A percentile compares a stretch with the other conserved stretches of the same genome.
Evolutionary conservation across 176 grass and related monocot genomes (phyloP).

Genomic region (Triticum monococcum): DNA sequence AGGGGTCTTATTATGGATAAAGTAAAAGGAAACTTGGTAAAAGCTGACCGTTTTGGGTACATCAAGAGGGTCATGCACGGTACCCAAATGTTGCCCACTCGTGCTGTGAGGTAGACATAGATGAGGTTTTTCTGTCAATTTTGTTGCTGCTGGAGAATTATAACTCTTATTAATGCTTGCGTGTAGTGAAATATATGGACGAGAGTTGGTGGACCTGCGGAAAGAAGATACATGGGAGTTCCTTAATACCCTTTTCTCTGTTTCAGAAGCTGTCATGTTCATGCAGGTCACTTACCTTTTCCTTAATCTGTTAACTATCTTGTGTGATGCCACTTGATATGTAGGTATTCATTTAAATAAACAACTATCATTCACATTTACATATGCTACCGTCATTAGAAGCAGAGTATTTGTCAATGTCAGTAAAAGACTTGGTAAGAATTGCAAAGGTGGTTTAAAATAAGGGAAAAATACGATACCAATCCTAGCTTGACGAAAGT

Average conservation of each 20-base stretch:
- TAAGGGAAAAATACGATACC: background rate
- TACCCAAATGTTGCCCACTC: conserved; percentile 88
- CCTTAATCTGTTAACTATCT: conserved; percentile 15
- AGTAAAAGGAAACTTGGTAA: conserved; percentile 96
- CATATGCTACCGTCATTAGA: background rate
- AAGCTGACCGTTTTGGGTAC: conserved; percentile 95
- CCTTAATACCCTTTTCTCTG: conserved; percentile 97
- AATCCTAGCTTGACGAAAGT: background rate
- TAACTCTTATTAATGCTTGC: conserved; percentile 30
- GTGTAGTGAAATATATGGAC: conserved; percentile 94
- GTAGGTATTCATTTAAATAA: conserved; percentile 4
- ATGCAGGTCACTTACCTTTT: conserved; percentile 73
- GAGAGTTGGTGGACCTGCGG: conserved; percentile 91
- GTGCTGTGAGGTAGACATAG: conserved; percentile 65
- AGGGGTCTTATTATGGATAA: conserved; percentile 93
- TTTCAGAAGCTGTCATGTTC: conserved; percentile 99
- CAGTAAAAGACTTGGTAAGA: conserved; percentile 14
- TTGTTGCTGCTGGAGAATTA: conserved; percentile 1
- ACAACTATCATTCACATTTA: background rate
- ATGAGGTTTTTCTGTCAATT: conserved; percentile 9
- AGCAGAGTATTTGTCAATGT: conserved; percentile 18
- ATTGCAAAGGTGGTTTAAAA: background rate
- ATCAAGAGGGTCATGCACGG: conserved; percentile 98
- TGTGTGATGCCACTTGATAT: conserved; percentile 5
- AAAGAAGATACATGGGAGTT: conserved; percentile 96